Evolutionary conservation across 1,139 yeast genomes (phyloP), one percentile per base, ranked within the genome.

Genomic region (Hansenula anomala): DNA sequence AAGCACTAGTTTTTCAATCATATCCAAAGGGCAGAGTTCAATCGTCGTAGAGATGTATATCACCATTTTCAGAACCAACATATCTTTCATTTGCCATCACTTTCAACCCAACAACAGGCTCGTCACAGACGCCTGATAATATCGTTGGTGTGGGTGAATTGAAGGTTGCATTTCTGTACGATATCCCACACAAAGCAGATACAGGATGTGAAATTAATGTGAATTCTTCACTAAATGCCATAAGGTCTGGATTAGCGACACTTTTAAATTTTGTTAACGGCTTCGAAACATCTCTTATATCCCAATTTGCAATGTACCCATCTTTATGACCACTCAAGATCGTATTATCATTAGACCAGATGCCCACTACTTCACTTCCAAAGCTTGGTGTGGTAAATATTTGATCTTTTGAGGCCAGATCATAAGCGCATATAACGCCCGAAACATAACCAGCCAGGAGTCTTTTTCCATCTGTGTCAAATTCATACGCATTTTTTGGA

Each of bases 381-480:
- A 34, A 45, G 38, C 50, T 49, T 4, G 58, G 46, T 7, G 54
- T 29, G 40, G 45, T 55, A 6, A 37, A 34, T 16, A 37, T 32
- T 38, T 59, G 58, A 7, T 44, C 27, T 32, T 57, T 54, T 1
- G 53, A 41, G 15, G 41, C 49, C 8, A 67, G 40, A 45, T 71
- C 71, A 61, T 68, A 68, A 3, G 58, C 34, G 0, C 68, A 51
- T 4, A 78, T 57, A 2, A 59, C 63, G 3, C 83, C 83, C 22
- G 75, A 69, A 20, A 55, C 59, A 51, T 76, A 74, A 0, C 80
- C 84, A 4, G 68, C 69, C n/a, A 61, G 46, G 0, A 67, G 59
- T 23, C 39, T 42, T 52, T 68, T 61, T 32, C 69, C 73, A 10
- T 51, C 52, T 2, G 73, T 67, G 7, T 64, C 76, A 46, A 56